Evolutionary conservation across 148 eudicot genomes (phyloP).

Genomic region (Rhododendron williamsianum): DNA sequence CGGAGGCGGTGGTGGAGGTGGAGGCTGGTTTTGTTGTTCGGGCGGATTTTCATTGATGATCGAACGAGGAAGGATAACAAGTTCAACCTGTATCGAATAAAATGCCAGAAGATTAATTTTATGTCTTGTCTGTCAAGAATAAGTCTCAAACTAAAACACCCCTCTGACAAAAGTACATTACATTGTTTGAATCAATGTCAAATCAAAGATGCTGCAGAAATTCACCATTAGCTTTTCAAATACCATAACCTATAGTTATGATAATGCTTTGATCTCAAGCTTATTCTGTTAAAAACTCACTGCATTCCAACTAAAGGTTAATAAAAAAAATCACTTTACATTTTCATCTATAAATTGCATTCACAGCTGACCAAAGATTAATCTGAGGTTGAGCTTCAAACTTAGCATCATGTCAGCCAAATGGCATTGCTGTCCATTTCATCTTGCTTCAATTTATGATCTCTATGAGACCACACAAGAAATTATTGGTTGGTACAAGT

Average conservation of each 20-base stretch:
- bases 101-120: conserved; percentile 9
- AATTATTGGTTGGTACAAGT: not conserved
- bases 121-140: not conserved
- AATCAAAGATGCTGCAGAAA: not conserved
- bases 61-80: conserved; percentile 97
- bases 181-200: not conserved
- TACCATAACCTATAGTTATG: not conserved
- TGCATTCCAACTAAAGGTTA: not conserved
- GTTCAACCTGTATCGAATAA: conserved; percentile 67
- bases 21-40: conserved; percentile 83
- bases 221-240: not conserved
- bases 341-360: not conserved
- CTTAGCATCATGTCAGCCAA: not conserved
- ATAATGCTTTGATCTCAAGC: not conserved
- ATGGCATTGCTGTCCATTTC: not conserved
- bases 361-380: not conserved
- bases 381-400: not conserved
- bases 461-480: not conserved
- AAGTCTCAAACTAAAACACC: not conserved
- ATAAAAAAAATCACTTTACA: not conserved
- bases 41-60: conserved; percentile 69
- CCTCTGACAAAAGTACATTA: not conserved
- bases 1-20: conserved; percentile 97
- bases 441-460: not conserved
- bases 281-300: not conserved